Percentiles rank a stretch among this genome's conserved stretches.
These are phyloP conservation scores for Clonostachys byssicola DNA, from an alignment of 2,329 filamentous ascomycete genomes.

Conservation along the genomic window DNA sequence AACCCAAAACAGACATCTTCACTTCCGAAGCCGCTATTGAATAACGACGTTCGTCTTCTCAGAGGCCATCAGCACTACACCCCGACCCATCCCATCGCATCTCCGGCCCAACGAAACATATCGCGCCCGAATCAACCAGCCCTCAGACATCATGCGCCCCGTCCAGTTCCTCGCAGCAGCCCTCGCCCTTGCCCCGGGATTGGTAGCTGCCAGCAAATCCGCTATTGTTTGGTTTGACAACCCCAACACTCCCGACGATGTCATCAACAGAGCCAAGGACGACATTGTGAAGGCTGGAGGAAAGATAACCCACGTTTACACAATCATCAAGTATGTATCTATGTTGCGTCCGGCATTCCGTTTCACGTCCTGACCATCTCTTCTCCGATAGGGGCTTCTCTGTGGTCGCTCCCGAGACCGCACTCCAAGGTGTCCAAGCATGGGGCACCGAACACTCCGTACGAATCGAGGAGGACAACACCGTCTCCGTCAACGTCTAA, in stretches of 20 bases:
- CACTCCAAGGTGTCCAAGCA: slow-evolving; percentile 63
- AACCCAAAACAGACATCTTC: too few relatives aligned
- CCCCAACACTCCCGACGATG: slow-evolving; percentile 56
- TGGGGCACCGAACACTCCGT: slow-evolving; percentile 45
- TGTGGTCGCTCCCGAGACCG: slow-evolving; percentile 65
- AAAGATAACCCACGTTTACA: slow-evolving; percentile 74
- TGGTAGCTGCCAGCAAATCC: slow-evolving; percentile 63
- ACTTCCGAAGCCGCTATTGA: too few relatives aligned
- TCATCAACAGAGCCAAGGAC: slow-evolving; percentile 69
- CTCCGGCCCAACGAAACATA: too few relatives aligned
- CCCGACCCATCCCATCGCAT: too few relatives aligned
- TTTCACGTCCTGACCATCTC: background rate
- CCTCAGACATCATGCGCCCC: slow-evolving; percentile 49
- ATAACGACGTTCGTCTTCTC: too few relatives aligned
- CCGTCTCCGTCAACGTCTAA: slow-evolving; percentile 43
- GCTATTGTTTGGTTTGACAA: slow-evolving; percentile 77
- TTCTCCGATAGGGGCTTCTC: slow-evolving; percentile 63
- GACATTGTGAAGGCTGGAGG: slow-evolving; percentile 68
- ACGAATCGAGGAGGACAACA: slow-evolving; percentile 71
- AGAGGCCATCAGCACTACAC: too few relatives aligned
- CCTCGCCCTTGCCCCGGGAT: slow-evolving; percentile 53
- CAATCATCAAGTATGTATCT: slow-evolving; percentile 57
- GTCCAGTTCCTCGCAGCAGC: slow-evolving; percentile 46
- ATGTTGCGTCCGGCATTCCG: background rate
- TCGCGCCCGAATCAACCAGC: too few relatives aligned